Base-by-base conservation (phyloP, 768 basidiomycete genomes). In the Dioszegia aurantiaca region DNA sequence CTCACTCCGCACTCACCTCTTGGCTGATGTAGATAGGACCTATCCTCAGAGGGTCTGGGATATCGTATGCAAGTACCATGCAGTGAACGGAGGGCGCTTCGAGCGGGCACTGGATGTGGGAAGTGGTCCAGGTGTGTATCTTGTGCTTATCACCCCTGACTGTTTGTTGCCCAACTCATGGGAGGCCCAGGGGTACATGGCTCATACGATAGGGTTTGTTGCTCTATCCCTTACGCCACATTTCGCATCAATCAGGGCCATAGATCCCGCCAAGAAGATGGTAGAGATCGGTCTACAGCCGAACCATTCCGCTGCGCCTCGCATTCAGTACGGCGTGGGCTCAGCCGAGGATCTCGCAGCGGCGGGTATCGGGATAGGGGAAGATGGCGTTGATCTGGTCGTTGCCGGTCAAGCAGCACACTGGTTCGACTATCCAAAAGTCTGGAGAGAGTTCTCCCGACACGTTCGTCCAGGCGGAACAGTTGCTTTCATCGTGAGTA, bases 241-340 rank as follows among this genome's bases (percentile, higher is more conserved):
- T 0, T 91, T 91, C 76, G 69, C 70, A 12, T 75, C 79, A n/a
- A 80, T 89, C 43, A 78, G 84, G 19, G 90, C 85, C 1, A 78
- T 88, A n/a, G 90, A 92, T 55, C 87, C 89, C 0, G 86, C 86
- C 41, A 73, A 77, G 39, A 80, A 80, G 51, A 92, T 92, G 90
- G 79, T 91, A 26, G 74, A 78, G 16, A 55, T 48, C 24, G 61
- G 63, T 36, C 53, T 65, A 2, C 59, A 64, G 55, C 58, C 61
- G 23, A 72, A 27, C 27, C 55, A 36, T 33, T 23, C 47, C 52
- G 61, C 6, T 77, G 30, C 57, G 19, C 30, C 54, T 8, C 37
- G 64, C 59, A 69, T 81, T 36, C 69, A 76, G 19, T 81, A 79
- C 58, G 67, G 76, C 0, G 75, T 79, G 46, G 74, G 79, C 3